Base-by-base conservation (phyloP, 345 rosid species). In the Orychophragmus violaceus region DNA sequence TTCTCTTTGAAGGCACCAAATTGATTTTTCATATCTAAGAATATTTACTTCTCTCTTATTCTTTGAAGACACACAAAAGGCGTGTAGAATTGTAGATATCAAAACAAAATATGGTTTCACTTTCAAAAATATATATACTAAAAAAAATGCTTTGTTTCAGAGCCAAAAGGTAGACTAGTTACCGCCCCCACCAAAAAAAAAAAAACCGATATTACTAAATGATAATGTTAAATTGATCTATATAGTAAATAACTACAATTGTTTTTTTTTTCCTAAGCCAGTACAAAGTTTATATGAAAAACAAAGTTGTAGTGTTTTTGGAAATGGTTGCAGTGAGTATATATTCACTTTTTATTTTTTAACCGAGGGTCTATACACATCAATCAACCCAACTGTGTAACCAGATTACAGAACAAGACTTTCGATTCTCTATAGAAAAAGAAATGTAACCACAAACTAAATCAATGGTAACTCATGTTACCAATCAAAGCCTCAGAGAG, bases 1-100 rank as follows among this genome's bases (percentile, higher is more conserved):
- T 64, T 72, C 76, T 65, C 23, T 65, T 65, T 58, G 59, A 72
- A 58, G 66, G 66, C 51, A 58, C 35, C 46, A 58, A 65, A 48
- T 37, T 19, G 53, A 33, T 12, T 64, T 64, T 71, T 12, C 35
- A 64, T 72, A 64, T 72, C 60, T 27, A 59, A 29, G 76, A 72
- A 65, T 65, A 72, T 72, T 58, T 71, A 24, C 32, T 63, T 55
- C 64, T 55, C 64, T 71, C 50, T 10, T 54, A 35, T 33, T 35
- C 75, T n/a, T n/a, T n/a, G n/a, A n/a, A n/a, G n/a, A n/a, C n/a
- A n/a, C n/a, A n/a, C n/a, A n/a, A n/a, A n/a, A n/a, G n/a, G n/a
- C n/a, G n/a, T n/a, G n/a, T n/a, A n/a, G n/a, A n/a, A n/a, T n/a
- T n/a, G n/a, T n/a, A n/a, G n/a, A n/a, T n/a, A n/a, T n/a, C n/a